Percentiles rank a stretch among this genome's conserved stretches.
phyloP scores from a whole-genome alignment of 805 yeast species.

The Candida ipomoeae region DNA sequence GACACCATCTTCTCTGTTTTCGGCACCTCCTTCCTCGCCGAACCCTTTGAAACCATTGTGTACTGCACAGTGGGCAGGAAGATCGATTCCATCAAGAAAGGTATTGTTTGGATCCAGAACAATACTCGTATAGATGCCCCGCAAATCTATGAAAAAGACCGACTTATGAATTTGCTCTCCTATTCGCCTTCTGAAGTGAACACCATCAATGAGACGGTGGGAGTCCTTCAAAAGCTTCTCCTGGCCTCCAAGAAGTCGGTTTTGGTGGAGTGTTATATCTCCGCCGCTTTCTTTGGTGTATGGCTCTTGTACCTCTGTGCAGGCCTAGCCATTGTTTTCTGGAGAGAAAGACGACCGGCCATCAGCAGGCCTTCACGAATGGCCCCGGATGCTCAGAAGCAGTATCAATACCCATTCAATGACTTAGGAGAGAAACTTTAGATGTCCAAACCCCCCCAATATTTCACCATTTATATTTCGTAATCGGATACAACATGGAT shows the following conservation, averaged over 20 bases:
- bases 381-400: conserved; percentile 5
- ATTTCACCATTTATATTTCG: background rate
- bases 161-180: conserved; percentile 42
- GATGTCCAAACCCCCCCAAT: background rate
- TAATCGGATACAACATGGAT: background rate
- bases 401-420: conserved; percentile 10
- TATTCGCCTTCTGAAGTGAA: conserved; percentile 43
- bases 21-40: conserved; percentile 61
- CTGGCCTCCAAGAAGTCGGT: conserved; percentile 32
- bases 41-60: conserved; percentile 62
- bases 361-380: conserved; percentile 13
- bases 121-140: conserved; percentile 34
- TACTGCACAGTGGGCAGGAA: conserved; percentile 79
- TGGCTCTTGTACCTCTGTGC: conserved; percentile 48
- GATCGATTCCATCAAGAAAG: conserved; percentile 59
- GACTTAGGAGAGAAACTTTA: conserved; percentile 6
- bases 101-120: conserved; percentile 73
- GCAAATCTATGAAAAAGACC: conserved; percentile 14
- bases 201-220: conserved; percentile 33
- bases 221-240: conserved; percentile 24
- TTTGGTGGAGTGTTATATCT: conserved; percentile 44
- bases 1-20: conserved; percentile 55
- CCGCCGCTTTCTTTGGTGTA: conserved; percentile 39
- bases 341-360: conserved; percentile 1
- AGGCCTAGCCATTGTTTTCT: conserved; percentile 24